Percentiles rank a stretch among this genome's conserved stretches.
Evolutionary conservation across 2,329 filamentous ascomycete genomes (phyloP).

Genomic region (Lachnellula arida): DNA sequence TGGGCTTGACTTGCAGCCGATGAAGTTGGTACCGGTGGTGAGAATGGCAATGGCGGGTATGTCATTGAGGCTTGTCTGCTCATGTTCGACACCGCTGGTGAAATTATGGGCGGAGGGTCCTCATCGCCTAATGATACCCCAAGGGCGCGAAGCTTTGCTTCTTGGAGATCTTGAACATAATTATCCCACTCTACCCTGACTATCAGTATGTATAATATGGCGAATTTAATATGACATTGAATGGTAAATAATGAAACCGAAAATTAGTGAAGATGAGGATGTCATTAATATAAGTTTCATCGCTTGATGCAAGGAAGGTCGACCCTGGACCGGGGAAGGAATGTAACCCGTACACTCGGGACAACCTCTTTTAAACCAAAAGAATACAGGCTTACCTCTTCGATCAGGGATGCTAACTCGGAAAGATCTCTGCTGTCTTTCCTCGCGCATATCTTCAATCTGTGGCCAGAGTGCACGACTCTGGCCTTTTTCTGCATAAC

Average conservation of each 20-base stretch:
- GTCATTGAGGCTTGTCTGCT: conserved; percentile 66
- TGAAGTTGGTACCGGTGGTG: conserved; percentile 74
- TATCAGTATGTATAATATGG: conserved; percentile 7
- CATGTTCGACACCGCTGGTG: conserved; percentile 57
- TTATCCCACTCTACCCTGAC: conserved; percentile 55
- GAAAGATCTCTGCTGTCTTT: conserved; percentile 49
- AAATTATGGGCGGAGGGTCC: conserved; percentile 60
- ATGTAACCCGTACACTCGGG: too few species aligned
- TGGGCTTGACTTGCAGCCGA: conserved; percentile 67
- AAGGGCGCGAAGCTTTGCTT: conserved; percentile 87
- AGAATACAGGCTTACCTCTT: conserved; percentile 23
- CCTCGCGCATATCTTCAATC: conserved; percentile 51
- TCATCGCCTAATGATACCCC: conserved; percentile 79
- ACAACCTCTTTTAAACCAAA: not conserved
- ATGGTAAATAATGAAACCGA: not conserved
- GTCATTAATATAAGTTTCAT: not conserved
- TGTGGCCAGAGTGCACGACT: conserved; percentile 67
- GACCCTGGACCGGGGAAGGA: too few species aligned
- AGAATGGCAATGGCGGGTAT: conserved; percentile 73
- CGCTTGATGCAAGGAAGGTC: conserved; percentile 1
- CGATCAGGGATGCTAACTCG: conserved; percentile 60
- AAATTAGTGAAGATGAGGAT: not conserved
- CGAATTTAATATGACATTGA: not conserved
- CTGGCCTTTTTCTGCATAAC: conserved; percentile 39
- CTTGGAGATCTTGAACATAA: conserved; percentile 77